Conservation (phyloP, 805 yeast genomes). For the Starmerella apicola region DNA sequence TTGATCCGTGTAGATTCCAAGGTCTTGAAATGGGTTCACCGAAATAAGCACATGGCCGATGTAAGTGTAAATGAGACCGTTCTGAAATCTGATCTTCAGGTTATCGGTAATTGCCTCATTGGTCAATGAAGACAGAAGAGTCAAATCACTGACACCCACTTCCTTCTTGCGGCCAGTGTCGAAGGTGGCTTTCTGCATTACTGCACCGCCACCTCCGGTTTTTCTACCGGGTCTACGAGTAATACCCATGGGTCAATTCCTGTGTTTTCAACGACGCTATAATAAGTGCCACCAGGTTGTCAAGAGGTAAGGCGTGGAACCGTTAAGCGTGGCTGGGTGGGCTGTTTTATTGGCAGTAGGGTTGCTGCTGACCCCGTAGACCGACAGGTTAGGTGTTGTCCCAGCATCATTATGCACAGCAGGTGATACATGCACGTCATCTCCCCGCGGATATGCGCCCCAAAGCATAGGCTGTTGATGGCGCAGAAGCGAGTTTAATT, state of each 20-base stretch:
- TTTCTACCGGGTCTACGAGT: conserved; percentile 59
- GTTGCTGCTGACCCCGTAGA: too few species aligned
- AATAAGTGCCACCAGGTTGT: too few species aligned
- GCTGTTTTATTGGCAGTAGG: too few species aligned
- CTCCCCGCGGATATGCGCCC: too few species aligned
- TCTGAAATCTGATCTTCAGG: conserved; percentile 74
- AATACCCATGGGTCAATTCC: conserved; percentile 60
- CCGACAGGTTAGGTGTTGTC: too few species aligned
- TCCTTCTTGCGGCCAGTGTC: conserved; percentile 82
- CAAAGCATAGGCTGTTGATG: too few species aligned
- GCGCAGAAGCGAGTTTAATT: too few species aligned
- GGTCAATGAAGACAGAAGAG: conserved; percentile 73
- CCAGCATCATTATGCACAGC: too few species aligned
- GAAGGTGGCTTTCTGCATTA: conserved; percentile 77
- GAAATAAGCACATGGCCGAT: conserved; percentile 91
- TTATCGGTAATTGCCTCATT: conserved; percentile 91
- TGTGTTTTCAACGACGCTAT: too few species aligned
- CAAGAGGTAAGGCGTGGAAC: too few species aligned
- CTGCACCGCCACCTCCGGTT: conserved; percentile 45
- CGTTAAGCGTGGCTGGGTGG: too few species aligned
- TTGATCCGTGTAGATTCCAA: conserved; percentile 84
- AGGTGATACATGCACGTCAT: too few species aligned
- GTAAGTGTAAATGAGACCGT: conserved; percentile 81
- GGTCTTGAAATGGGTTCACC: conserved; percentile 90
- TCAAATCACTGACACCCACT: conserved; percentile 95